These are phyloP conservation scores for Hysterangium stoloniferum DNA, from an alignment of 768 basidiomycete genomes.

Conservation along the genomic window DNA sequence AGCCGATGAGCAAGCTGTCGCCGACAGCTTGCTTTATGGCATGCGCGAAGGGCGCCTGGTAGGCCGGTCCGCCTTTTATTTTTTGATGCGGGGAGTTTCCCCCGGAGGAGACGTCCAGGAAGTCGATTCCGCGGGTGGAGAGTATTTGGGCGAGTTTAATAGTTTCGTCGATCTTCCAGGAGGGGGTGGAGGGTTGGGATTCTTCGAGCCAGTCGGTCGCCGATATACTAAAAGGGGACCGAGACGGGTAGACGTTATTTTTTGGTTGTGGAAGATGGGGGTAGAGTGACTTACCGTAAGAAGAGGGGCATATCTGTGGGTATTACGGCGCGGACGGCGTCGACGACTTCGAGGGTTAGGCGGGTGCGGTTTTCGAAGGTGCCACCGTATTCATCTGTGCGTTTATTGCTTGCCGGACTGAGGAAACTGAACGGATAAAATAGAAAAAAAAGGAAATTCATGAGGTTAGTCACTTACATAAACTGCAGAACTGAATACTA, in stretches of 20 bases:
- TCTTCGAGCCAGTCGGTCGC: conserved; percentile 71
- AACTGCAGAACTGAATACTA: conserved; percentile 18
- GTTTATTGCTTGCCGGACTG: conserved; percentile 52
- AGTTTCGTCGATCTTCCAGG: conserved; percentile 67
- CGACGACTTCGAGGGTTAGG: conserved; percentile 54
- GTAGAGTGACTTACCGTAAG: conserved; percentile 38
- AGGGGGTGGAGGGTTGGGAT: conserved; percentile 46
- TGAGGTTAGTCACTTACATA: no score
- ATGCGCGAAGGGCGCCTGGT: conserved; percentile 53
- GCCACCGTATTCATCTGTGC: conserved; percentile 65
- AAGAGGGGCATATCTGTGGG: conserved; percentile 62
- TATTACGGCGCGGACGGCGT: conserved; percentile 54
- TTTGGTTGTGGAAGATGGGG: conserved; percentile 19
- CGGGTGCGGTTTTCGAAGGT: conserved; percentile 62
- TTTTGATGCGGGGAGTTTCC: conserved; percentile 43
- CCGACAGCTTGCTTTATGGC: conserved; percentile 42
- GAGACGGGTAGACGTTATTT: conserved; percentile 25
- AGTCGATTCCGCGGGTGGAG: conserved; percentile 58
- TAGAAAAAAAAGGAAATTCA: no score
- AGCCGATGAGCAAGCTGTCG: conserved; percentile 38
- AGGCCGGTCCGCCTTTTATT: conserved; percentile 28
- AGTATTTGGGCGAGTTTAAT: conserved; percentile 51
- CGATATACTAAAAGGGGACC: conserved; percentile 39
- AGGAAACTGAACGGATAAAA: conserved; percentile 31
- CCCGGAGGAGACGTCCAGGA: conserved; percentile 65